Evolutionary conservation across 768 basidiomycete species (phyloP).

Genomic region (Russula griseocarnosa): DNA sequence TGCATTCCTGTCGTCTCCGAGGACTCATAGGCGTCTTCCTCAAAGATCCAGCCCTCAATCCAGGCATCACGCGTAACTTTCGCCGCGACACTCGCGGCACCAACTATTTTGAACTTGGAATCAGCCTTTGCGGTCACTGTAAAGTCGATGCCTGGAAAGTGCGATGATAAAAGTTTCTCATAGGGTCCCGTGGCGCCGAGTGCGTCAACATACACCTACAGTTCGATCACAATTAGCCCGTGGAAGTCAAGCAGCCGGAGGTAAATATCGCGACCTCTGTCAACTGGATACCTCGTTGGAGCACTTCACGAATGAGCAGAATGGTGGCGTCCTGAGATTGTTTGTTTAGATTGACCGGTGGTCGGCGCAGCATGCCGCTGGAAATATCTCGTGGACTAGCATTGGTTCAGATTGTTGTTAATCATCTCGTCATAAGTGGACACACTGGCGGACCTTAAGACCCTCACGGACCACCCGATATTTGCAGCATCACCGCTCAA

Average conservation of each 20-base stretch:
- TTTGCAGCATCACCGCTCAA: slow-evolving; percentile 67
- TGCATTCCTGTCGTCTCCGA: slow-evolving; percentile 1
- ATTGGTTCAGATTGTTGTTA: slow-evolving; percentile 27
- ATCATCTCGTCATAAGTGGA: neutral
- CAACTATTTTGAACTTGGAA: slow-evolving; percentile 93
- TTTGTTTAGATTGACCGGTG: slow-evolving; percentile 81
- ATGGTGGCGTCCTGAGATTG: slow-evolving; percentile 90
- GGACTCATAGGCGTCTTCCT: slow-evolving; percentile 44
- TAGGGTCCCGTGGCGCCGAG: slow-evolving; percentile 85
- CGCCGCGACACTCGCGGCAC: slow-evolving; percentile 93
- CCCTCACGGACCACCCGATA: slow-evolving; percentile 78
- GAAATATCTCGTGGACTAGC: slow-evolving; percentile 87
- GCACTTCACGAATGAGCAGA: slow-evolving; percentile 76
- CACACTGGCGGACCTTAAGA: slow-evolving; percentile 33
- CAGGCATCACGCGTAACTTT: slow-evolving; percentile 95
- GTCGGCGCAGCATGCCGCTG: slow-evolving; percentile 79
- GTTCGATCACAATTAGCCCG: neutral
- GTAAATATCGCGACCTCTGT: slow-evolving; percentile 53
- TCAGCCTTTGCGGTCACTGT: slow-evolving; percentile 93
- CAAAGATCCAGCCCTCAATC: slow-evolving; percentile 79
- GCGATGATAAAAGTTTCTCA: slow-evolving; percentile 70
- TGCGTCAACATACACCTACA: slow-evolving; percentile 89
- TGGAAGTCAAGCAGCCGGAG: neutral
- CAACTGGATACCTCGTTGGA: slow-evolving; percentile 75
- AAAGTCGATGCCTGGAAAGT: slow-evolving; percentile 82